Percentiles rank a stretch among this genome's conserved stretches.
Conservation (phyloP, 495 filamentous ascomycete species). For the Cudoniella acicularis region DNA sequence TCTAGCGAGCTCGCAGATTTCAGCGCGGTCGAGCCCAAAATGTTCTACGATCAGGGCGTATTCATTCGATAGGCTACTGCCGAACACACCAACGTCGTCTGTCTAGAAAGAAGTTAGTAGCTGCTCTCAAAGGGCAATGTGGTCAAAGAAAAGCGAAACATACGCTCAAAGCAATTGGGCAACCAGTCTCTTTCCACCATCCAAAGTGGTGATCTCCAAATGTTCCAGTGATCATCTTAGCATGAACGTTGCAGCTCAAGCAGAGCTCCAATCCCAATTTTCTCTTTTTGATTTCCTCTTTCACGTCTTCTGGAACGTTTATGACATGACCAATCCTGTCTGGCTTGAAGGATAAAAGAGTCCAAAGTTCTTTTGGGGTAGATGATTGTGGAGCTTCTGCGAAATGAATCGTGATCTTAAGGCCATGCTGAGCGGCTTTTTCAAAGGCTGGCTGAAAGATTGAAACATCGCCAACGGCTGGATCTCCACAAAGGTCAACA, state of each 20-base stretch:
- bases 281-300: slow-evolving; percentile 48
- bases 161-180: slow-evolving; percentile 57
- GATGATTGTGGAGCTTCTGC: slow-evolving; percentile 59
- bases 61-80: slow-evolving; percentile 74
- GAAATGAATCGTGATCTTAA: slow-evolving; percentile 75
- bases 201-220: slow-evolving; percentile 72
- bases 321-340: slow-evolving; percentile 79
- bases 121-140: too few relatives aligned
- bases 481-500: slow-evolving; percentile 79
- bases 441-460: slow-evolving; percentile 53
- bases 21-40: slow-evolving; percentile 53
- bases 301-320: slow-evolving; percentile 57
- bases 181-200: slow-evolving; percentile 52
- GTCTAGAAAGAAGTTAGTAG: too few relatives aligned
- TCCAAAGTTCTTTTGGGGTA: slow-evolving; percentile 52
- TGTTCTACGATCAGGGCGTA: slow-evolving; percentile 69
- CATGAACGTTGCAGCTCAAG: slow-evolving; percentile 76
- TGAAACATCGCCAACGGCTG: slow-evolving; percentile 55
- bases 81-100: slow-evolving; percentile 84
- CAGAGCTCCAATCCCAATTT: slow-evolving; percentile 70
- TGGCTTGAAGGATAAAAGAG: slow-evolving; percentile 60
- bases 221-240: slow-evolving; percentile 64
- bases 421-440: slow-evolving; percentile 44
- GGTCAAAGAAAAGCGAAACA: slow-evolving; percentile 29
- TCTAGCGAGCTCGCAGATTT: slow-evolving; percentile 55